Evolutionary conservation across 495 filamentous ascomycete species (phyloP).

Genomic region (Penicillium longicatenatum): DNA sequence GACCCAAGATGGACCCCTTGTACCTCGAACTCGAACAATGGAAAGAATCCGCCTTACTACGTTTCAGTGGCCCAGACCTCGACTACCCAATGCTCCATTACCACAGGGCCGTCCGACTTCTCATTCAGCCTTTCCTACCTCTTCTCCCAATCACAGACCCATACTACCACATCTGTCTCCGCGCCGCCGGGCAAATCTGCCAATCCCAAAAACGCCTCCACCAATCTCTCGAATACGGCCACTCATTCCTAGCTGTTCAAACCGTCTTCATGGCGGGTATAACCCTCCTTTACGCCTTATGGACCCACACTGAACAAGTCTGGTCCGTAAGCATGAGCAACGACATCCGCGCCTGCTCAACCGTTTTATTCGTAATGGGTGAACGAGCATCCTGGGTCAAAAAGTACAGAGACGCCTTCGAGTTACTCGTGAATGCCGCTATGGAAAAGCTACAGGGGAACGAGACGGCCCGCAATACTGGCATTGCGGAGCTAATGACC

Average conservation of each 20-base stretch:
- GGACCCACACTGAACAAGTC: conserved; percentile 48
- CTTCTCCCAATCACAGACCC: conserved; percentile 51
- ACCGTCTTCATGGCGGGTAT: conserved; percentile 59
- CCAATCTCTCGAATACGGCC: conserved; percentile 54
- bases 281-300: conserved; percentile 52
- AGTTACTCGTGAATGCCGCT: conserved; percentile 53
- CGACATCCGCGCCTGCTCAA: conserved; percentile 56
- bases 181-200: conserved; percentile 54
- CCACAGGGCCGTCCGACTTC: conserved; percentile 50
- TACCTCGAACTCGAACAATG: conserved; percentile 54
- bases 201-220: conserved; percentile 56
- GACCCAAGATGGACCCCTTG: conserved; percentile 50
- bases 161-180: conserved; percentile 52
- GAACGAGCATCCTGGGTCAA: conserved; percentile 55
- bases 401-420: conserved; percentile 57
- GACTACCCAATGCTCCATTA: conserved; percentile 57
- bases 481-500: conserved; percentile 48
- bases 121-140: conserved; percentile 55
- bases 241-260: conserved; percentile 57
- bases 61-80: conserved; percentile 41
- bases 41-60: conserved; percentile 46
- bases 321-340: conserved; percentile 57
- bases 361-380: conserved; percentile 56
- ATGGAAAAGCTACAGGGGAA: conserved; percentile 54
- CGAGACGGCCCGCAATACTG: conserved; percentile 38